A percentile compares a stretch with the other conserved stretches of the same genome.
These are phyloP conservation scores for Cairneyella variabilis DNA, from an alignment of 495 filamentous ascomycete genomes.

Conservation along the genomic window DNA sequence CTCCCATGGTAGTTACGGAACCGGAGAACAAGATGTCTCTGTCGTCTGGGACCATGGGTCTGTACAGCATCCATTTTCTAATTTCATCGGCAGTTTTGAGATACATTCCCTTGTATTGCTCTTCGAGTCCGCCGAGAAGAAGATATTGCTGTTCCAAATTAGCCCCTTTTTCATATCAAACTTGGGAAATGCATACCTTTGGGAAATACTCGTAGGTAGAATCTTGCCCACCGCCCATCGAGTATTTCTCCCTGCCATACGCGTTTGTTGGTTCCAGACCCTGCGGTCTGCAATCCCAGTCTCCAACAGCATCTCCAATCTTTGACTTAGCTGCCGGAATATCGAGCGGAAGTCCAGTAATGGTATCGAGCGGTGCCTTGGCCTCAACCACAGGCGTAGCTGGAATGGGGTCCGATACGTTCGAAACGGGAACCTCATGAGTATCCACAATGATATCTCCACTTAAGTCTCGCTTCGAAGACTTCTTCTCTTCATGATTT, in stretches of 20 bases:
- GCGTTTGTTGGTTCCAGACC: slow-evolving; percentile 39
- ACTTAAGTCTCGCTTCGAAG: slow-evolving; percentile 8
- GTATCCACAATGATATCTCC: neutral
- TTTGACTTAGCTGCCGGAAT: slow-evolving; percentile 10
- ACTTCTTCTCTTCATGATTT: slow-evolving; percentile 11
- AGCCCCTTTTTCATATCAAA: neutral
- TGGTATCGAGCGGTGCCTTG: neutral
- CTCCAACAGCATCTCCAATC: slow-evolving; percentile 8
- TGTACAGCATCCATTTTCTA: slow-evolving; percentile 75
- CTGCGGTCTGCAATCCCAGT: slow-evolving; percentile 52
- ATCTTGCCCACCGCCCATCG: slow-evolving; percentile 80
- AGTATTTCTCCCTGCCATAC: slow-evolving; percentile 49
- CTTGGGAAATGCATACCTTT: slow-evolving; percentile 46
- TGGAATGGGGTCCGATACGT: too few relatives aligned
- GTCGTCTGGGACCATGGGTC: slow-evolving; percentile 74
- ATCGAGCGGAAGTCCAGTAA: slow-evolving; percentile 14
- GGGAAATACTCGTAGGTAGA: slow-evolving; percentile 95
- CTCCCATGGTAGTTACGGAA: slow-evolving; percentile 35
- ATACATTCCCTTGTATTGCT: slow-evolving; percentile 83
- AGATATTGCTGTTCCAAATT: slow-evolving; percentile 43
- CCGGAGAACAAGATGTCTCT: slow-evolving; percentile 75
- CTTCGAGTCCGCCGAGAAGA: slow-evolving; percentile 76
- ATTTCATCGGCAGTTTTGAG: slow-evolving; percentile 63
- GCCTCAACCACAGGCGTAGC: neutral
- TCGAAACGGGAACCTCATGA: neutral